Evolutionary conservation across 108 stramenopile species (phyloP).

Genomic region (Stephanodiscus triporus): DNA sequence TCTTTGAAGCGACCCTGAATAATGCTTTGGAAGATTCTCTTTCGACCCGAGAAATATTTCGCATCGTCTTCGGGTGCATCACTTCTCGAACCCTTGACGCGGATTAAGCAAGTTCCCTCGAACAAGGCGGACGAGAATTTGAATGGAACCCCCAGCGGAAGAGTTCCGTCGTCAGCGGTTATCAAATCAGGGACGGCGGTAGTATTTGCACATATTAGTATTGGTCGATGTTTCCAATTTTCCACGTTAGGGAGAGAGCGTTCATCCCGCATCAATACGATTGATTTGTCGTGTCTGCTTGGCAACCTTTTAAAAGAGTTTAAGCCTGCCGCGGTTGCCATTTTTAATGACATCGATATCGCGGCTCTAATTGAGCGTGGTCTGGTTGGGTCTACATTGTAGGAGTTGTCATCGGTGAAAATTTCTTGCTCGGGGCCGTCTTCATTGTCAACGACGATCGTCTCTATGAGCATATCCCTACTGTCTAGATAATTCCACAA

Average conservation of each 20-base stretch:
- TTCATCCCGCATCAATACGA: slow-evolving; percentile 27
- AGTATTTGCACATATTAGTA: slow-evolving; percentile 50
- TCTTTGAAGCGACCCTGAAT: slow-evolving; percentile 73
- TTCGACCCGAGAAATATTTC: slow-evolving; percentile 61
- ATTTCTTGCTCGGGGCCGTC: not conserved
- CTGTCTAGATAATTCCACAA: slow-evolving; percentile 26
- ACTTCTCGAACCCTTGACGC: slow-evolving; percentile 44
- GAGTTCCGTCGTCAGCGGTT: slow-evolving; percentile 21
- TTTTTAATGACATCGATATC: not conserved
- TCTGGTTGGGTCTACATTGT: not conserved
- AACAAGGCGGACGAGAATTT: slow-evolving; percentile 63
- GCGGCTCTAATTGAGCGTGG: not conserved
- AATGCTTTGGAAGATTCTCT: slow-evolving; percentile 58
- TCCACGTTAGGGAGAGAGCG: slow-evolving; percentile 34
- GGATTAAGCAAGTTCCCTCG: slow-evolving; percentile 55
- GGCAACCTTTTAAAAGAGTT: not conserved
- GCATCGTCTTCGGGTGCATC: slow-evolving; percentile 42
- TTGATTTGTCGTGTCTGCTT: slow-evolving; percentile 4
- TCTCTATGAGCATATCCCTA: slow-evolving; percentile 3
- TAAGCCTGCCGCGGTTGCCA: not conserved
- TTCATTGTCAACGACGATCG: slow-evolving; percentile 1
- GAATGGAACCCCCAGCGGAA: slow-evolving; percentile 45
- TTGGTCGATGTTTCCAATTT: slow-evolving; percentile 51
- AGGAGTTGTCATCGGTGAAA: not conserved
- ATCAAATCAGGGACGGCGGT: slow-evolving; percentile 29